Conservation (phyloP, 768 basidiomycete species). For the Termitomyces sp. region DNA sequence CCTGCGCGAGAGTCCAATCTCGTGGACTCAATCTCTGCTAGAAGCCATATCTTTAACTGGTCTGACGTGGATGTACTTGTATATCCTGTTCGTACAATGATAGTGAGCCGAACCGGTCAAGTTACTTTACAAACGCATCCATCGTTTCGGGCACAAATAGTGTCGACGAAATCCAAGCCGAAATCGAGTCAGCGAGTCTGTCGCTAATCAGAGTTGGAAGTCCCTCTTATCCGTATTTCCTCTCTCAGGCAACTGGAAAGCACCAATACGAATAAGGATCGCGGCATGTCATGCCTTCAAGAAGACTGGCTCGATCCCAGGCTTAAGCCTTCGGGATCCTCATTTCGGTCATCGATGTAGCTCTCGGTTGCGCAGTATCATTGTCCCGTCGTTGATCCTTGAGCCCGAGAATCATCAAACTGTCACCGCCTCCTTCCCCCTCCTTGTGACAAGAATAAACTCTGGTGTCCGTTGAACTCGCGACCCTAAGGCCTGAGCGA, state of each 20-base stretch:
- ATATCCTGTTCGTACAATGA: background rate
- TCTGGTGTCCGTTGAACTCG: background rate
- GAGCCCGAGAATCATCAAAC: background rate
- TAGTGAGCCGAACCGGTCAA: background rate
- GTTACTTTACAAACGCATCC: background rate
- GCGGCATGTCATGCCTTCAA: background rate
- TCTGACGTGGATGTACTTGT: background rate
- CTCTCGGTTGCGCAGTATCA: background rate
- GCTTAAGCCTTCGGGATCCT: no score
- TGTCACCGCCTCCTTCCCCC: background rate
- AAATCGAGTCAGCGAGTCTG: background rate
- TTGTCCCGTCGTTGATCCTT: background rate
- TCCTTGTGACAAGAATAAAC: background rate
- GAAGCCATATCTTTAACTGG: background rate
- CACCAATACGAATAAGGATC: background rate
- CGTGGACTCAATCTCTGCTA: background rate
- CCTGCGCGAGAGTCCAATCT: background rate
- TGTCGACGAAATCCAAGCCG: background rate
- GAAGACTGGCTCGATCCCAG: background rate
- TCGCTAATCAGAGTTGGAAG: no score
- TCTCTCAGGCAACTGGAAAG: no score
- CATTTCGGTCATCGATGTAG: background rate
- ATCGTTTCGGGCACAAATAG: no score
- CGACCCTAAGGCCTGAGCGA: no score
- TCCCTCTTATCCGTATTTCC: background rate